Base-by-base conservation (phyloP, 306 rosid species). In the peach (Prunus persica) region DNA sequence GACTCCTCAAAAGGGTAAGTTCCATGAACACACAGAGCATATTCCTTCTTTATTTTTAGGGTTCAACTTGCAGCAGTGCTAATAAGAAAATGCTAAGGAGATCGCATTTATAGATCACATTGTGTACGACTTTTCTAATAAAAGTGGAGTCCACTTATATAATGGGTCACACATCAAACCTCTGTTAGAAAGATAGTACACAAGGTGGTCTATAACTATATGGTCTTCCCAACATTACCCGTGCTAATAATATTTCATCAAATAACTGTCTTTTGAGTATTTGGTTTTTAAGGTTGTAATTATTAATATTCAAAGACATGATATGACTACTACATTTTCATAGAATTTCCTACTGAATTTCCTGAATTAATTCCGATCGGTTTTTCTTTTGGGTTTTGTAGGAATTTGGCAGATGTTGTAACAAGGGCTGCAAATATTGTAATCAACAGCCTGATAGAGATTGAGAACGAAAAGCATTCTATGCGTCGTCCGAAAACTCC, bases 401-500 rank as follows among this genome's bases (percentile, higher is more conserved):
- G 98, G 86, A 91, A 86, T 82, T 69, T 89, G 54, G 80, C 96
- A 4, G 93, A 93, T 16, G 83, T 93, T 13, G 91, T 93, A 43
- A 79, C 80, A 34, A 80, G 52, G 68, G 86, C 96, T 78, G 83
- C 91, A 43, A 86, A 93, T 18, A 82, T 84, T 47, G 78, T 91
- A 74, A 82, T 91, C 64, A 81, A 77, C 43, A 89, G 78, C 80
- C 77, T 93, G 96, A 67, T 83, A 16, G 93, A 93, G 84, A 84
- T 86, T 50, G 83, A 91, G 82, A 74, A 88, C 18, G 91, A 88
- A 76, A 80, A 78, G 74, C 65, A 49, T 41, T 73, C 77, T 20
- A 15, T 62, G 79, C 76, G 64, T 69, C 71, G 52, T 27, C 78
- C 76, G 55, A 73, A 82, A 22, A 34, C 61, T 75, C 78, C 32